Base-by-base conservation (phyloP, 2,329 filamentous ascomycete species). In the Mariannaea elegans region DNA sequence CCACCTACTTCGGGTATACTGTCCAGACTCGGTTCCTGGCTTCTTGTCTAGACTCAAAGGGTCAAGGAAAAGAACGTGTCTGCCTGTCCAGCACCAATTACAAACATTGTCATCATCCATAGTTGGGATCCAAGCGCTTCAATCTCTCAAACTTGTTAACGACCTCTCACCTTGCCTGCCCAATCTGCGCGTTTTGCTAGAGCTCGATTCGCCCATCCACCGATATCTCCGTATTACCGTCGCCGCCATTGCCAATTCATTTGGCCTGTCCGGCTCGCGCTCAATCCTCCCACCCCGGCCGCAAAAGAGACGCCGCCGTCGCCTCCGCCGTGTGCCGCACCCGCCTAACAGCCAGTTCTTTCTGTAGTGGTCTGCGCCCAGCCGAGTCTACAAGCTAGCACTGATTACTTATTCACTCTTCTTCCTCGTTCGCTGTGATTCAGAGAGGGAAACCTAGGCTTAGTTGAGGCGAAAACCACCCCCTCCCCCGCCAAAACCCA, bases 161-260 rank as follows among this genome's bases (percentile, higher is more conserved):
- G 12, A 21, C 50, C 29, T 53, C 23, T 54, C 54, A 23, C 29
- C 38, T 34, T 48, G 27, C 12, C 13, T 34, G 42, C 36, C 51
- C 45, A 46, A 60, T 54, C 53, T 41, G 34, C 46, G 27, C 36
- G 19, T 48, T 34, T 23, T 23, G 29, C 38, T 46, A 39, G 24
- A 5, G 34, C 14, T 16, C 7, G 4, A 16, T 14, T 24, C 29
- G 52, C 5, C 29, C 27, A 56, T 38, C 47, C 46, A 27, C 59
- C 62, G 59, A 62, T 60, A 62, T 32, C 52, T 63, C 62, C 61
- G 59, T 53, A 59, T 65, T 56, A 48, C 54, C 59, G 50, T 23
- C 47, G 52, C 41, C 44, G 39, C 51, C 60, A 55, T 59, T 58
- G 57, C 39, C 39, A 59, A 29, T 12, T 32, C 19, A 16, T 44